Evolutionary conservation across 2,329 filamentous ascomycete genomes (phyloP).

Genomic region (Lachnellula arida): DNA sequence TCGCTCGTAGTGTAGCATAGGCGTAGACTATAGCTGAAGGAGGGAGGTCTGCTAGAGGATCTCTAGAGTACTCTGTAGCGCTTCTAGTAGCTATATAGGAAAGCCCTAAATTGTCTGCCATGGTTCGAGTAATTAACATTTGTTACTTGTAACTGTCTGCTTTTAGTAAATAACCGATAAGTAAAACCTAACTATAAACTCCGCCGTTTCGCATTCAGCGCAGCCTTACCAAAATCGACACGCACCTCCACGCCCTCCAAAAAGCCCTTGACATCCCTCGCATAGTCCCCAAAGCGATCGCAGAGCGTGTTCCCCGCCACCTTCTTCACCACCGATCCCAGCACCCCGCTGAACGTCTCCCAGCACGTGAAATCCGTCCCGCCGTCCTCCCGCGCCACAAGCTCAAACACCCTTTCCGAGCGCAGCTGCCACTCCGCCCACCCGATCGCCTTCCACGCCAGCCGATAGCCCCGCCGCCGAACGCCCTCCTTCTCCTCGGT

Average conservation of each 20-base stretch:
- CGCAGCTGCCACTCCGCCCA: conserved; percentile 32
- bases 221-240: neutral
- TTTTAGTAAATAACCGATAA: too few relatives aligned
- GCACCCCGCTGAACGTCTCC: conserved; percentile 42
- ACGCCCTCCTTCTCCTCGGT: conserved; percentile 9
- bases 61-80: too few relatives aligned
- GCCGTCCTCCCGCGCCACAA: conserved; percentile 35
- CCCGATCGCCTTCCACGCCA: conserved; percentile 38
- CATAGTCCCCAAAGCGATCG: conserved; percentile 37
- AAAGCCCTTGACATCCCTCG: conserved; percentile 36
- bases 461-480: conserved; percentile 34
- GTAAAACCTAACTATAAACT: neutral
- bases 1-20: too few relatives aligned
- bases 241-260: conserved; percentile 5
- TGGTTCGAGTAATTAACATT: too few relatives aligned
- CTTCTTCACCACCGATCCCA: conserved; percentile 34
- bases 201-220: neutral
- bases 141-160: too few relatives aligned
- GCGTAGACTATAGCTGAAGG: too few relatives aligned
- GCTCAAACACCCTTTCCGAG: conserved; percentile 41
- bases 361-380: conserved; percentile 39
- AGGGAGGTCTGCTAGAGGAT: too few relatives aligned
- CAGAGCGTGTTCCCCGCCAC: conserved; percentile 32
- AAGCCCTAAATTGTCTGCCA: too few relatives aligned
- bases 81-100: too few relatives aligned